Base-by-base conservation (phyloP, 305 asterid genomes). In the Petunia hybrid region DNA sequence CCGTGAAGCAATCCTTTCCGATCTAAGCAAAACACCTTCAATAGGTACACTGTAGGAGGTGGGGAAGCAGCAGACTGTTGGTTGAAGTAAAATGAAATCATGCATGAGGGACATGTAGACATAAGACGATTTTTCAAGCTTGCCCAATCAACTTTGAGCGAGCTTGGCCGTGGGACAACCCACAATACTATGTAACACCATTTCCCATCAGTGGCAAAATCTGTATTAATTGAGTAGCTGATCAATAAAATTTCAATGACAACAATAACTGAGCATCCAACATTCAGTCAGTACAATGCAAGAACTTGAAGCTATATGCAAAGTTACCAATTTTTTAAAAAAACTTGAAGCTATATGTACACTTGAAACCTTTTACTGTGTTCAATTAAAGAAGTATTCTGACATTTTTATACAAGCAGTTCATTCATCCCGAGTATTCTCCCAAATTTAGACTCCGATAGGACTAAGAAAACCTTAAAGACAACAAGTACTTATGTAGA, bases 181-280 rank as follows among this genome's bases (percentile, higher is more conserved):
- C 89, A 88, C 69, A 88, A 56, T 57, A 88, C 88, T 2, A 88
- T 82, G 81, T 88, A 88, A 77, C 91, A 88, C 89, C 91, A 88
- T 82, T 86, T 88, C 70, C 89, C 91, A 70, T 88, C 89, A 2
- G 91, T 88, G 51, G 89, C 80, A 67, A 88, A 84, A 88, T 88
- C 91, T 88, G 88, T 69, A 81, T 22, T 64, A 53, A 86, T 35
- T 12, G 31, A 46, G 77, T 10, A 31, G 77, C 77, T 70, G 42
- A 2, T 70, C 42, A 70, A 10, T 63, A 2, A 36, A 22, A 46
- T 71, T 10, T 31, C 9, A 68, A 42, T 7, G 56, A 42, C 39
- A 6, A 35, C 46, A 66, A 66, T 31, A 22, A 77, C 39, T 6
- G 35, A 61, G 22, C 81, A 35, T 16, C 56, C 66, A n/a, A 77